phyloP scores from a whole-genome alignment of 768 basidiomycete genomes.

The Amanita rubescens region DNA sequence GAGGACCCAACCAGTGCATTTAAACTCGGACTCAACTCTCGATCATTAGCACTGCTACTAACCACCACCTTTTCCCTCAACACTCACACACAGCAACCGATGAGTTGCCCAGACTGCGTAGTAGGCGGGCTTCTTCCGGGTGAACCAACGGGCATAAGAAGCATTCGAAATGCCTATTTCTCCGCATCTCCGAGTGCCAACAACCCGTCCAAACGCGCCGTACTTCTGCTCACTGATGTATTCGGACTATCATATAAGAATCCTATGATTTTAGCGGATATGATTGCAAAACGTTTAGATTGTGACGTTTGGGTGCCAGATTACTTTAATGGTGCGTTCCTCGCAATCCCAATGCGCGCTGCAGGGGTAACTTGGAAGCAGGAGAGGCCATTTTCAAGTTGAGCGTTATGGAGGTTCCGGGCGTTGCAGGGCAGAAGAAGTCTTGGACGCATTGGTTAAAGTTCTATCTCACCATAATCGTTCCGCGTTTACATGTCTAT shows the following conservation, averaged over 20 bases:
- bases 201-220: conserved; percentile 29
- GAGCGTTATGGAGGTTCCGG: conserved; percentile 20
- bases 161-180: conserved; percentile 38
- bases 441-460: conserved; percentile 21
- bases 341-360: no score
- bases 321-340: conserved; percentile 48
- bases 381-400: conserved; percentile 29
- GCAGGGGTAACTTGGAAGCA: no score
- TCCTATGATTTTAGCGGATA: conserved; percentile 50
- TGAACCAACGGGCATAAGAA: conserved; percentile 36
- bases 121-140: conserved; percentile 37
- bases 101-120: conserved; percentile 30
- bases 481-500: conserved; percentile 21
- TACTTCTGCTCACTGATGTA: conserved; percentile 48
- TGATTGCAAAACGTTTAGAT: conserved; percentile 35
- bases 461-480: conserved; percentile 17
- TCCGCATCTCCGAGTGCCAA: conserved; percentile 22
- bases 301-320: conserved; percentile 65
- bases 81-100: no score
- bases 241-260: conserved; percentile 50
- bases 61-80: no score
- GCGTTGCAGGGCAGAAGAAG: conserved; percentile 25
- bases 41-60: no score
- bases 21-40: no score
- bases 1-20: no score